These are phyloP conservation scores for Vanderwaltozyma polyspora DNA, from an alignment of 805 yeast genomes.

Conservation along the genomic window DNA sequence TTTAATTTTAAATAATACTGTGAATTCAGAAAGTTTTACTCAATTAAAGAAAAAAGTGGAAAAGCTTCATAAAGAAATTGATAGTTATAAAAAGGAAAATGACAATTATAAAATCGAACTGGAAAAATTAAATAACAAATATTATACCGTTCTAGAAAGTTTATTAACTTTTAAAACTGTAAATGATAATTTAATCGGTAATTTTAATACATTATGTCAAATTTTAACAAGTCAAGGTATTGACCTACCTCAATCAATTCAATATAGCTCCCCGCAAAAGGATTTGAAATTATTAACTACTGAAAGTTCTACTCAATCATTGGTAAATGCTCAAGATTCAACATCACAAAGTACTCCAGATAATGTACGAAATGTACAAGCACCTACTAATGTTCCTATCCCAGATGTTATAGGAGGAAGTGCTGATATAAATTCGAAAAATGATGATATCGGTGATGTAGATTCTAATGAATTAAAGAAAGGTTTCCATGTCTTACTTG, in stretches of 20 bases:
- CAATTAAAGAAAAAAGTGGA: slow-evolving; percentile 27
- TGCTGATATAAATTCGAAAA: neutral
- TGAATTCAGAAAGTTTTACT: slow-evolving; percentile 18
- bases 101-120: slow-evolving; percentile 26
- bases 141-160: slow-evolving; percentile 53
- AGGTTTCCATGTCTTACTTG: slow-evolving; percentile 61
- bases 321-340: neutral
- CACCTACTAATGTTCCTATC: neutral
- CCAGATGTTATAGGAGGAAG: neutral
- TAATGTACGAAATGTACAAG: too few species aligned
- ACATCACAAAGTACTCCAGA: neutral
- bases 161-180: slow-evolving; percentile 44
- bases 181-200: slow-evolving; percentile 45
- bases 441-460: neutral
- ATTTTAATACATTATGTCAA: slow-evolving; percentile 40
- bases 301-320: neutral
- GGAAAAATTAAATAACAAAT: slow-evolving; percentile 40
- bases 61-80: slow-evolving; percentile 22
- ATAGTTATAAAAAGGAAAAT: slow-evolving; percentile 14
- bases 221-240: slow-evolving; percentile 49
- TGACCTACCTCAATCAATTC: slow-evolving; percentile 42
- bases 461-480: slow-evolving; percentile 17
- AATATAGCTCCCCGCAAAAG: neutral
- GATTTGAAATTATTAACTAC: neutral
- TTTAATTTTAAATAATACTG: slow-evolving; percentile 15